Evolutionary conservation across 164 flowering plant species (phyloP), one percentile per base, ranked within the genome.

Genomic region (Liquidambar formosana): DNA sequence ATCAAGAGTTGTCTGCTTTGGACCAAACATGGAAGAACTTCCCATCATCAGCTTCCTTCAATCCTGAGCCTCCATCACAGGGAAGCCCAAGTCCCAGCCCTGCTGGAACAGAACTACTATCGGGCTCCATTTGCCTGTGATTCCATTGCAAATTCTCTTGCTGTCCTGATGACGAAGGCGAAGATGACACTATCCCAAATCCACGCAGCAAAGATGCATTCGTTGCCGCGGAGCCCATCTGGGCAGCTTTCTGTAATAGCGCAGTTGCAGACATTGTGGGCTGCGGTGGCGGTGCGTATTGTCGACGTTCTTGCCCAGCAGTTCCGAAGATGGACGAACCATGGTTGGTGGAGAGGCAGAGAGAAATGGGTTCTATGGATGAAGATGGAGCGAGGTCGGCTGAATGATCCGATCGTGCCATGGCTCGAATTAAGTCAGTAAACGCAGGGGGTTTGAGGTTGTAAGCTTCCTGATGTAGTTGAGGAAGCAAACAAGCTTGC

Each of bases 251-350:
- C 68, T 91, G 97, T 10, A 91, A 84, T 19, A 91, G 75, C 38
- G 97, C 97, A 2, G 97, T 91, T 15, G 97, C 97, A 10, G 97
- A 88, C 90, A 91, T 78, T 2, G 89, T 85, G 1, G 94, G 89
- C 52, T 77, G 89, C 0, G 88, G 79, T 23, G 86, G 78, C 2
- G 81, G 79, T 8, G 84, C 78, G 57, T 78, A 89, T 54, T 85
- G 96, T 51, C 81, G 66, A 9, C 66, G 70, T 27, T 87, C 88
- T 63, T 82, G 86, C 41, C 82, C 85, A 16, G 71, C 79, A 43
- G 81, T 49, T 8, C 80, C 89, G 66, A 91, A 87, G 15, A 88
- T 71, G 5, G 93, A 81, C 1, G 90, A 73, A 3, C 86, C 86
- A 19, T 73, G 86, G 61, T 68, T 85, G 51, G 85, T 81, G 5